These are phyloP conservation scores for Rhododendron williamsianum DNA, from an alignment of 148 eudicot genomes.

Conservation along the genomic window DNA sequence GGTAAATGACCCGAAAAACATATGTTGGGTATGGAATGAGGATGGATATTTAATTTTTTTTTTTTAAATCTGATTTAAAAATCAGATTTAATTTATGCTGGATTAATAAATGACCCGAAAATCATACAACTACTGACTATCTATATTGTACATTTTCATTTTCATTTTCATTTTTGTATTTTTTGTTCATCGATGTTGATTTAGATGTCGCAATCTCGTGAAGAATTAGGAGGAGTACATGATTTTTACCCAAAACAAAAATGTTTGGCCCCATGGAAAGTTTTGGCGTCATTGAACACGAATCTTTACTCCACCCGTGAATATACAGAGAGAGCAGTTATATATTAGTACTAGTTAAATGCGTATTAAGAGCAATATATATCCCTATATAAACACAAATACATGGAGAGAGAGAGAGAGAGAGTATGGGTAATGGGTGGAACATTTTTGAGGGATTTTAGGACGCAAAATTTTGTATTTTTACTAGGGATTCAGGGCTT, in stretches of 20 bases:
- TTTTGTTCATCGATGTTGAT: not conserved
- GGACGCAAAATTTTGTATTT: slow-evolving; percentile 3
- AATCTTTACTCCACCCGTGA: not conserved
- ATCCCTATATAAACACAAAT: too few relatives aligned
- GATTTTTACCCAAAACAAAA: not conserved
- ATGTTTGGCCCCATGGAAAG: not conserved
- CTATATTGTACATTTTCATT: too few relatives aligned
- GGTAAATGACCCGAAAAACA: too few relatives aligned
- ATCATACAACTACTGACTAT: too few relatives aligned
- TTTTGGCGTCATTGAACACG: not conserved
- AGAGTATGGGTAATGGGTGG: not conserved
- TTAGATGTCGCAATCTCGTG: not conserved
- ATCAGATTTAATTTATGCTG: too few relatives aligned
- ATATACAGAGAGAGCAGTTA: not conserved
- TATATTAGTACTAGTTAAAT: not conserved
- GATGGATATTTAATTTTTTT: too few relatives aligned
- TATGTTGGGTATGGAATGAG: too few relatives aligned
- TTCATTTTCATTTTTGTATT: not conserved
- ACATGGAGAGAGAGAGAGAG: not conserved
- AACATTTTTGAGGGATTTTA: not conserved
- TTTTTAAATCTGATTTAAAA: too few relatives aligned
- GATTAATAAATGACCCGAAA: too few relatives aligned
- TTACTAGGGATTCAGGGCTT: not conserved
- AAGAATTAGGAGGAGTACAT: not conserved
- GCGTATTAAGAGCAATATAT: not conserved